Conservation (phyloP, 2,329 filamentous ascomycete species). For the Zasmidium angulare region DNA sequence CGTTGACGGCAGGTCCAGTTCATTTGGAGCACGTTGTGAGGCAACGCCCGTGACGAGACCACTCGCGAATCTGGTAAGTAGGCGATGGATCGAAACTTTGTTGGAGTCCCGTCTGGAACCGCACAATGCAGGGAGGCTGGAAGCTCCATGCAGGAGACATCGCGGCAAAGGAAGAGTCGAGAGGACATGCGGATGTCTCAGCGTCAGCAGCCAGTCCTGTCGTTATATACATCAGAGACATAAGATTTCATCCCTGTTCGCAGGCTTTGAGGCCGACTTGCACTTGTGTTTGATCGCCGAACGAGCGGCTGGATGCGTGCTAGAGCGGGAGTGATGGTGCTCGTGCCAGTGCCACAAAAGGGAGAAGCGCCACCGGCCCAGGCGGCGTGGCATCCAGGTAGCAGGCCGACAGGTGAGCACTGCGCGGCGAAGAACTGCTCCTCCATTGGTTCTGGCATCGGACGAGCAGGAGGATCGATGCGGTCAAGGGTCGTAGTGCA, state of each 20-base stretch:
- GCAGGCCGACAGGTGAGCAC: not conserved
- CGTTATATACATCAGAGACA: not conserved
- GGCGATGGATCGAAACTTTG: not conserved
- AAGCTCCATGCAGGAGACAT: not conserved
- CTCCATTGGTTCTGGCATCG: not conserved
- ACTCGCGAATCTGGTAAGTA: not conserved
- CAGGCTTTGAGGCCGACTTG: not conserved
- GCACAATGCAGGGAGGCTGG: not conserved
- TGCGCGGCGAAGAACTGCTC: constrained; percentile 1
- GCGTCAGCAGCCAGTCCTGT: not conserved
- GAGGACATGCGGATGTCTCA: not conserved
- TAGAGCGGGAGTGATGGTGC: not conserved
- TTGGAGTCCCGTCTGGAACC: not conserved
- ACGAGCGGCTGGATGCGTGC: not conserved
- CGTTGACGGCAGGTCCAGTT: not conserved
- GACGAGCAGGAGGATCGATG: constrained; percentile 1
- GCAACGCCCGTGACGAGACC: not conserved
- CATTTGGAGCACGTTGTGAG: not conserved
- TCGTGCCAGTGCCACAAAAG: not conserved
- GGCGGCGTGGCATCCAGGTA: constrained; percentile 4
- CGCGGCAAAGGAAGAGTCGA: not conserved
- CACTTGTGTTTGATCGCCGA: constrained; percentile 6
- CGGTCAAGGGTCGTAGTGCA: constrained; percentile 6
- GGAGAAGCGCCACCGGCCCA: not conserved
- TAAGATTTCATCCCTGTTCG: not conserved